A percentile compares a stretch with the other conserved stretches of the same genome.
These are phyloP conservation scores for Amylocystis lapponica DNA, from an alignment of 768 basidiomycete species.

Conservation along the genomic window DNA sequence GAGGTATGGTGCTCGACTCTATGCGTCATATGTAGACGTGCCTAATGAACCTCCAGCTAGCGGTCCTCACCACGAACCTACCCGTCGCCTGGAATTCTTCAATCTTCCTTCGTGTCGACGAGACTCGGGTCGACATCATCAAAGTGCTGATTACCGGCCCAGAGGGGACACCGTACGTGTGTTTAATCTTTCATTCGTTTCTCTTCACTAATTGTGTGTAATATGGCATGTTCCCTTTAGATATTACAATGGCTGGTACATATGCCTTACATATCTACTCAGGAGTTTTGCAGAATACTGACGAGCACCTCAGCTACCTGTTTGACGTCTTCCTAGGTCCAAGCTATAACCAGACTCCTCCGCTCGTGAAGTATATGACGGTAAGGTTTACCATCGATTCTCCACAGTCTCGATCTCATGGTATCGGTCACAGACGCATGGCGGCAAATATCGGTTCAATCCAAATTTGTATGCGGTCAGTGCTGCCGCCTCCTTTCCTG, in stretches of 20 bases:
- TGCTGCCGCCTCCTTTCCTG: slow-evolving; percentile 2
- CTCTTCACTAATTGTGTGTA: slow-evolving; percentile 1
- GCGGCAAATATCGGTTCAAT: slow-evolving; percentile 87
- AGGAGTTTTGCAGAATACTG: slow-evolving; percentile 4
- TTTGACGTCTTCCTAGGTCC: slow-evolving; percentile 94
- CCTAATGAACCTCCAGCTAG: slow-evolving; percentile 47
- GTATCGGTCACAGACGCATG: slow-evolving; percentile 54
- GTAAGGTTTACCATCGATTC: slow-evolving; percentile 32
- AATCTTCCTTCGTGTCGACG: slow-evolving; percentile 89
- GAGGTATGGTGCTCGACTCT: slow-evolving; percentile 44
- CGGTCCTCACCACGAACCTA: slow-evolving; percentile 87
- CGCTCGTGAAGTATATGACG: slow-evolving; percentile 68
- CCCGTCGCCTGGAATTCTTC: slow-evolving; percentile 96
- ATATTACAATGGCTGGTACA: slow-evolving; percentile 88
- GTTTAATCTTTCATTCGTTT: background rate
- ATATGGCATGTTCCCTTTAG: slow-evolving; percentile 31
- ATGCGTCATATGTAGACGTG: slow-evolving; percentile 6
- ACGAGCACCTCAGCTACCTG: slow-evolving; percentile 40
- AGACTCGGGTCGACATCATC: slow-evolving; percentile 86
- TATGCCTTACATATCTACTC: slow-evolving; percentile 5
- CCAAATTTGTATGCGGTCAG: slow-evolving; percentile 89
- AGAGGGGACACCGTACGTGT: slow-evolving; percentile 83
- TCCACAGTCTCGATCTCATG: background rate
- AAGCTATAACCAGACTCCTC: slow-evolving; percentile 84
- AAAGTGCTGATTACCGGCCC: slow-evolving; percentile 91